Percentiles rank a stretch among this genome's conserved stretches.
These are phyloP conservation scores for Cryptococcus hybrid DNA, from an alignment of 1,284 basidiomycete species.

Conservation along the genomic window DNA sequence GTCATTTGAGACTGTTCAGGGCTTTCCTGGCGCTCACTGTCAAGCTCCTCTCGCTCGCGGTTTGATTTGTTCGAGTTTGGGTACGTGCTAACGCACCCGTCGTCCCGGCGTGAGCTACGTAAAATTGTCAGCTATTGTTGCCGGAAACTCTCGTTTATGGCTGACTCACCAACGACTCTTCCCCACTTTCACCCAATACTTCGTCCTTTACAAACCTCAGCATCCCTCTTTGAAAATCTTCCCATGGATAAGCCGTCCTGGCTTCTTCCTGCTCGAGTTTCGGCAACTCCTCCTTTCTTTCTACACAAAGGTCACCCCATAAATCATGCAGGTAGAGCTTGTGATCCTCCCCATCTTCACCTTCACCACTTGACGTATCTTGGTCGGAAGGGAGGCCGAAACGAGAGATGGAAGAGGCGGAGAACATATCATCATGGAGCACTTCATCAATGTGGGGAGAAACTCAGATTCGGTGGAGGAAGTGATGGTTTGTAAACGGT, in stretches of 20 bases:
- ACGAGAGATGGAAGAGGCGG: slow-evolving; percentile 16
- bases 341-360: not conserved
- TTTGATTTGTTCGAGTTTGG: too few species aligned
- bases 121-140: too few species aligned
- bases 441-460: not conserved
- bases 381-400: slow-evolving; percentile 12
- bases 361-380: not conserved
- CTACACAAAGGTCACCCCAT: not conserved
- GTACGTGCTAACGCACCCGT: too few species aligned
- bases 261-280: not conserved
- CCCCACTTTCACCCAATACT: not conserved
- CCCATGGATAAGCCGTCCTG: not conserved
- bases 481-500: not conserved
- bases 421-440: slow-evolving; percentile 18
- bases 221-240: not conserved
- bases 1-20: too few species aligned
- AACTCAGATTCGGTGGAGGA: not conserved
- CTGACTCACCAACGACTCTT: not conserved
- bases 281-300: not conserved
- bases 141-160: not conserved
- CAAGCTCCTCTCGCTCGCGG: too few species aligned
- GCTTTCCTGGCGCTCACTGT: too few species aligned
- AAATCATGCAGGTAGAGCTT: not conserved
- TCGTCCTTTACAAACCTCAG: not conserved
- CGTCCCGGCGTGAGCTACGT: too few species aligned